Percentiles rank a stretch among this genome's conserved stretches.
phyloP scores from a whole-genome alignment of 805 yeast species.

The Candida michaelii region DNA sequence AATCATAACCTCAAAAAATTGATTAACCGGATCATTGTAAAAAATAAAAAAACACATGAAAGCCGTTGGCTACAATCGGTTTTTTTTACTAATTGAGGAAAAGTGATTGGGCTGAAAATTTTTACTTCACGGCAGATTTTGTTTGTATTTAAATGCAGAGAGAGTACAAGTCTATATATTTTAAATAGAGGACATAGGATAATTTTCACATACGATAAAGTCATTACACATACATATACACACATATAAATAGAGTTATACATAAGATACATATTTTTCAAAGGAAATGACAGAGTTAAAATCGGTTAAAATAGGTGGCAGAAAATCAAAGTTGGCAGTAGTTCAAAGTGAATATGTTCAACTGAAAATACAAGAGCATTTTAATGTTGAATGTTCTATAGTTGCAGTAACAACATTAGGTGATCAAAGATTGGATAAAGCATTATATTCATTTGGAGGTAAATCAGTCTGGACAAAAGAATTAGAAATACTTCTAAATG shows the following conservation, averaged over 20 bases:
- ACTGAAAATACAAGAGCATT: conserved; percentile 52
- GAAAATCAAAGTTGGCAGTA: conserved; percentile 85
- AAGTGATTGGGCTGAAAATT: conserved; percentile 6
- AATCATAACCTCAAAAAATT: no score
- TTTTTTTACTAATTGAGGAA: conserved; percentile 8
- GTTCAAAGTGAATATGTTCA: conserved; percentile 79
- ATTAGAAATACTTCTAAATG: conserved; percentile 73
- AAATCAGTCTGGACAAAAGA: conserved; percentile 96
- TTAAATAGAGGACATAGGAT: not conserved
- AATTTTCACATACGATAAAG: not conserved
- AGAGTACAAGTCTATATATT: not conserved
- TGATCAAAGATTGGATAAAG: conserved; percentile 80
- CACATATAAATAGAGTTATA: not conserved
- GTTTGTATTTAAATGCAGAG: conserved; percentile 4
- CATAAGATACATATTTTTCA: not conserved
- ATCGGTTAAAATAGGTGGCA: conserved; percentile 65
- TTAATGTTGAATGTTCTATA: conserved; percentile 68
- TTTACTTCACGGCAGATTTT: conserved; percentile 1
- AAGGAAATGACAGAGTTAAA: conserved; percentile 3
- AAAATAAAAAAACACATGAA: conserved; percentile 2
- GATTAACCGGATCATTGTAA: no score
- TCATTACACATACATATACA: not conserved
- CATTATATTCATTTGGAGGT: conserved; percentile 93
- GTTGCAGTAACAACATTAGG: conserved; percentile 84
- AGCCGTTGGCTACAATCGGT: conserved; percentile 1